A percentile compares a stretch with the other conserved stretches of the same genome.
These are phyloP conservation scores for Forsythia viridissima DNA, from an alignment of 257 asterid species.

Conservation along the genomic window DNA sequence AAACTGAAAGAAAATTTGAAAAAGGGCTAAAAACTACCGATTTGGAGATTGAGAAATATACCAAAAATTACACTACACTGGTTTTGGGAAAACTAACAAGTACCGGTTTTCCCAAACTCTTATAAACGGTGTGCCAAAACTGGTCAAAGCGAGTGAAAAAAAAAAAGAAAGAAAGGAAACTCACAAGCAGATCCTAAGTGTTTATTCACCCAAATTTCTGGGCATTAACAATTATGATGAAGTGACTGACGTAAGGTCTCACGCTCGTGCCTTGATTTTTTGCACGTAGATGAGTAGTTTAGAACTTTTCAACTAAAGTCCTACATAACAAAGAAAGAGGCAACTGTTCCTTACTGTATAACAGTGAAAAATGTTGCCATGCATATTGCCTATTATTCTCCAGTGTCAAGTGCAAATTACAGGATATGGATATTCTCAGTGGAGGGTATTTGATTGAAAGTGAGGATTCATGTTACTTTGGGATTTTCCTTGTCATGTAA, in stretches of 20 bases:
- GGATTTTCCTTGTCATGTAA: slow-evolving; percentile 3
- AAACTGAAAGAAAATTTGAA: too few species aligned
- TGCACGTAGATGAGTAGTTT: not conserved
- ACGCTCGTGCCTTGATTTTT: not conserved
- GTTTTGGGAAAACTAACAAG: too few species aligned
- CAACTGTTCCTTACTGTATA: not conserved
- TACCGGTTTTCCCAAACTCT: too few species aligned
- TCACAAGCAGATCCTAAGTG: not conserved
- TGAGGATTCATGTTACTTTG: not conserved
- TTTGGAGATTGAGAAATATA: too few species aligned
- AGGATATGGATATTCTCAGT: not conserved
- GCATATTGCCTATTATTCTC: too few species aligned
- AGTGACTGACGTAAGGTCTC: not conserved
- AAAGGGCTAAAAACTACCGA: too few species aligned
- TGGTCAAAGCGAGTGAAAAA: too few species aligned
- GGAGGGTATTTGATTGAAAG: slow-evolving; percentile 1
- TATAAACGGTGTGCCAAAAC: too few species aligned
- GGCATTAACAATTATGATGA: not conserved
- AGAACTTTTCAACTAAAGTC: not conserved
- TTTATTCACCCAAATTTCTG: not conserved
- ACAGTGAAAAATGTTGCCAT: not conserved
- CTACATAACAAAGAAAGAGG: not conserved
- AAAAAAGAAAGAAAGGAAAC: too few species aligned
- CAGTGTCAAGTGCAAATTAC: too few species aligned
- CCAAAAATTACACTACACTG: too few species aligned